Percentiles rank a stretch among this genome's conserved stretches.
These are phyloP conservation scores for Cordyceps javanica DNA, from an alignment of 2,329 filamentous ascomycete species.

Conservation along the genomic window DNA sequence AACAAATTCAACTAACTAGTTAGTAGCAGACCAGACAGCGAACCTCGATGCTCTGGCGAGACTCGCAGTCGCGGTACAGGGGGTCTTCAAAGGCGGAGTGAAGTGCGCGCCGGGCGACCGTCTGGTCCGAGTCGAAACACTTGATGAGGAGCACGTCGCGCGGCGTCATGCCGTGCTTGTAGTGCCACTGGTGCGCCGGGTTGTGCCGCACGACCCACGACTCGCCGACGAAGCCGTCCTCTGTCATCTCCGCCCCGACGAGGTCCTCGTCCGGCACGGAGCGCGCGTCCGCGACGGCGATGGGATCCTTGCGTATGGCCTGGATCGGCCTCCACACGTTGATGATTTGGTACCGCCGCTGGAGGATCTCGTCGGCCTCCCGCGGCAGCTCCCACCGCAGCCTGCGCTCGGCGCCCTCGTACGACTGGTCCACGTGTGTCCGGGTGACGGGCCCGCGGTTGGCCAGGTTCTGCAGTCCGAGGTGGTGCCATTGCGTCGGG, in stretches of 20 bases:
- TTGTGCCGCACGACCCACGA: slow-evolving; percentile 39
- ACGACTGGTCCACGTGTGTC: slow-evolving; percentile 50
- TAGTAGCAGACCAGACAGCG: slow-evolving; percentile 58
- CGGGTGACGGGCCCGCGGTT: slow-evolving; percentile 40
- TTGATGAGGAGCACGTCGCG: slow-evolving; percentile 54
- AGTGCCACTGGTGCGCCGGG: slow-evolving; percentile 44
- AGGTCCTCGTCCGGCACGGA: slow-evolving; percentile 46
- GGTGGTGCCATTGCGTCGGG: slow-evolving; percentile 54
- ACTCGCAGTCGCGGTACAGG: slow-evolving; percentile 46
- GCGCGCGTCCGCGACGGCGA: slow-evolving; percentile 45
- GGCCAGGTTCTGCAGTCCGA: slow-evolving; percentile 54
- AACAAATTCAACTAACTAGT: no score
- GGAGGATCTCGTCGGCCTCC: slow-evolving; percentile 31
- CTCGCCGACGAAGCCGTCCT: slow-evolving; percentile 43
- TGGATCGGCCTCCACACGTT: slow-evolving; percentile 38
- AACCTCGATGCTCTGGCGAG: slow-evolving; percentile 59
- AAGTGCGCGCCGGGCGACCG: slow-evolving; percentile 45
- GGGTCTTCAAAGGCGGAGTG: slow-evolving; percentile 49
- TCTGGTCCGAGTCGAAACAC: slow-evolving; percentile 55
- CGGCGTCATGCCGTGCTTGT: slow-evolving; percentile 43
- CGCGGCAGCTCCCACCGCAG: slow-evolving; percentile 37
- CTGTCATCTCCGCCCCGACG: slow-evolving; percentile 42
- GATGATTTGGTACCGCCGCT: slow-evolving; percentile 45
- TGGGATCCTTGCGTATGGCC: slow-evolving; percentile 39
- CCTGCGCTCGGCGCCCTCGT: slow-evolving; percentile 30